These are phyloP conservation scores for Trametes sanguinea DNA, from an alignment of 768 basidiomycete species.

Conservation along the genomic window DNA sequence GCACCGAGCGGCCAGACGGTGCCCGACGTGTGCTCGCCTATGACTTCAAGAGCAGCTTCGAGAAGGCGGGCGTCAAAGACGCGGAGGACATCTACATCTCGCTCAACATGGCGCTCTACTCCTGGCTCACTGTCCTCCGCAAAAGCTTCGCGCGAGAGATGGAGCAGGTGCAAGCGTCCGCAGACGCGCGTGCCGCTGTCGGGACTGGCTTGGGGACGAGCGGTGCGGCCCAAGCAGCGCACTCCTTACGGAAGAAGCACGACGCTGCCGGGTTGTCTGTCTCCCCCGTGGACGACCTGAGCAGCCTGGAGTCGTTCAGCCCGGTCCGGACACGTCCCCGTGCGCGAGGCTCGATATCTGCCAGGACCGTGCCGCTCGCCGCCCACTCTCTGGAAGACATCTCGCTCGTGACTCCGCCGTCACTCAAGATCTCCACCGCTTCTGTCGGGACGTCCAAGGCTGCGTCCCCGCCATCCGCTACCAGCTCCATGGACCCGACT, in stretches of 20 bases:
- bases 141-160: conserved; percentile 77
- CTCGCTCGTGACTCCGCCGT: neutral
- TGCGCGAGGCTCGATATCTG: conserved; percentile 13
- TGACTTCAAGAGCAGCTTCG: conserved; percentile 72
- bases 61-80: conserved; percentile 46
- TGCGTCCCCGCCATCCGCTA: conserved; percentile 5
- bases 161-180: conserved; percentile 65
- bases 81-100: conserved; percentile 84
- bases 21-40: conserved; percentile 51
- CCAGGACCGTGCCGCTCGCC: conserved; percentile 9
- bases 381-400: conserved; percentile 17
- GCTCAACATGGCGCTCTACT: conserved; percentile 78
- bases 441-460: neutral
- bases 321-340: conserved; percentile 6
- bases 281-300: neutral
- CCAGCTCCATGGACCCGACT: neutral
- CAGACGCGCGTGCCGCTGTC: conserved; percentile 46
- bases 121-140: conserved; percentile 77
- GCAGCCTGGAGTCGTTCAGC: neutral
- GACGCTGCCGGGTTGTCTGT: neutral
- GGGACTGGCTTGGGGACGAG: neutral
- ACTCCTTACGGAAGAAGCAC: conserved; percentile 15
- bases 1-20: conserved; percentile 37
- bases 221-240: conserved; percentile 1
- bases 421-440: conserved; percentile 8